Percentiles rank a stretch among this genome's conserved stretches.
These are phyloP conservation scores for Artemisia annua DNA, from an alignment of 129 eudicot species.

Conservation along the genomic window DNA sequence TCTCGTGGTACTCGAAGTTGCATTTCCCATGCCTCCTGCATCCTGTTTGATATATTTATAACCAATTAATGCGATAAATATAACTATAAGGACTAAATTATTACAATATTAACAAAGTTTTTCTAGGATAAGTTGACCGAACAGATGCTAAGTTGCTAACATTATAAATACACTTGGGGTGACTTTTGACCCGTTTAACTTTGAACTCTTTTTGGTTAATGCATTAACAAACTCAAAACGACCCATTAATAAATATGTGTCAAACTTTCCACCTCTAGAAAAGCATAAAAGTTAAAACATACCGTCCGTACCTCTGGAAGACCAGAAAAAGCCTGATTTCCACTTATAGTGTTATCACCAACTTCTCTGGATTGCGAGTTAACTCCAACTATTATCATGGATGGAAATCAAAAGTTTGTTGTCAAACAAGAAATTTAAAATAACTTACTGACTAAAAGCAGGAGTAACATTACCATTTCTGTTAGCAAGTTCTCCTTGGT, in stretches of 20 bases:
- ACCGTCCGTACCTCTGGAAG: conserved; percentile 40
- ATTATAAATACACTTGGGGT: conserved; percentile 5
- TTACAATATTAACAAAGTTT: neutral
- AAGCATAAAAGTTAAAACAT: conserved; percentile 26
- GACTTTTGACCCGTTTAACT: neutral
- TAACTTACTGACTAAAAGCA: neutral
- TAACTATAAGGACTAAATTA: neutral
- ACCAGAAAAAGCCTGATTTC: conserved; percentile 31
- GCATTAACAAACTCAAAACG: neutral
- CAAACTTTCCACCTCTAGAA: conserved; percentile 9
- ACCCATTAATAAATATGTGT: neutral
- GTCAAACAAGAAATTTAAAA: conserved; percentile 19
- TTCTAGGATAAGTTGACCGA: neutral
- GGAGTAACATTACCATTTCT: conserved; percentile 30
- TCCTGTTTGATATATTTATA: conserved; percentile 32
- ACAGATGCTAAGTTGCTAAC: neutral
- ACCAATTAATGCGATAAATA: neutral
- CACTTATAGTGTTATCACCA: conserved; percentile 38
- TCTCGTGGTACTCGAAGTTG: conserved; percentile 32
- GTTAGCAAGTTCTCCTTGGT: conserved; percentile 35
- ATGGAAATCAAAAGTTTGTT: conserved; percentile 34
- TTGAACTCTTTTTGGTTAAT: neutral
- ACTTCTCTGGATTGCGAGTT: conserved; percentile 41
- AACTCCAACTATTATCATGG: conserved; percentile 42
- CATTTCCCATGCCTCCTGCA: conserved; percentile 26